Percentiles rank a stretch among this genome's conserved stretches.
These are phyloP conservation scores for Urtica urens DNA, from an alignment of 306 rosid species.

Conservation along the genomic window DNA sequence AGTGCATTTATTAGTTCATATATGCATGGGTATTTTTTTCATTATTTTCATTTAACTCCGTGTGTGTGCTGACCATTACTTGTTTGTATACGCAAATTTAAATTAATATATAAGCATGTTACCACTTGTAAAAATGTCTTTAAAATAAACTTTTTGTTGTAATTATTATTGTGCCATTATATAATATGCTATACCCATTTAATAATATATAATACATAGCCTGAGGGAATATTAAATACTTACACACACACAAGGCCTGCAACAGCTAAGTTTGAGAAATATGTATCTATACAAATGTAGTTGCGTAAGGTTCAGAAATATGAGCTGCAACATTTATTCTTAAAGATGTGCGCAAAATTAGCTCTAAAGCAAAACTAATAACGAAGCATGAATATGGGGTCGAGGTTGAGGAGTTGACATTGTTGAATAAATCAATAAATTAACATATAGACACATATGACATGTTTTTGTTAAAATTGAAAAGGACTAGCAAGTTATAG, in stretches of 20 bases:
- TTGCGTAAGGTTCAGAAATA: background rate
- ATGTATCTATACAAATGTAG: background rate
- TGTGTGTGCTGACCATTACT: background rate
- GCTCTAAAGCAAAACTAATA: constrained; percentile 4
- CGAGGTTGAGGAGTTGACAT: background rate
- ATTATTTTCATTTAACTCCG: no score
- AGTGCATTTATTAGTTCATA: background rate
- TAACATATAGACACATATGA: background rate
- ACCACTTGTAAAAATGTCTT: constrained; percentile 6
- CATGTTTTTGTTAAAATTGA: background rate
- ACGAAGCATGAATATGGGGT: constrained; percentile 8
- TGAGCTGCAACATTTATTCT: constrained; percentile 13
- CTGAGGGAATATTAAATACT: constrained; percentile 29
- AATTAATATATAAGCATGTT: background rate
- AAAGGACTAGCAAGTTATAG: background rate
- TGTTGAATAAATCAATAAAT: background rate
- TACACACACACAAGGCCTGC: no score
- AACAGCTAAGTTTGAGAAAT: constrained; percentile 10
- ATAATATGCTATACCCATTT: background rate
- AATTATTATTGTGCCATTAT: no score
- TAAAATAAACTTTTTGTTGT: no score
- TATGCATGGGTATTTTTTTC: background rate
- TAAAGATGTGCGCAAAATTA: background rate
- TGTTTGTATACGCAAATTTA: background rate
- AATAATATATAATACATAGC: constrained; percentile 17